phyloP scores from a whole-genome alignment of 2,329 filamentous ascomycete species.

The Fusarium pilosicola region DNA sequence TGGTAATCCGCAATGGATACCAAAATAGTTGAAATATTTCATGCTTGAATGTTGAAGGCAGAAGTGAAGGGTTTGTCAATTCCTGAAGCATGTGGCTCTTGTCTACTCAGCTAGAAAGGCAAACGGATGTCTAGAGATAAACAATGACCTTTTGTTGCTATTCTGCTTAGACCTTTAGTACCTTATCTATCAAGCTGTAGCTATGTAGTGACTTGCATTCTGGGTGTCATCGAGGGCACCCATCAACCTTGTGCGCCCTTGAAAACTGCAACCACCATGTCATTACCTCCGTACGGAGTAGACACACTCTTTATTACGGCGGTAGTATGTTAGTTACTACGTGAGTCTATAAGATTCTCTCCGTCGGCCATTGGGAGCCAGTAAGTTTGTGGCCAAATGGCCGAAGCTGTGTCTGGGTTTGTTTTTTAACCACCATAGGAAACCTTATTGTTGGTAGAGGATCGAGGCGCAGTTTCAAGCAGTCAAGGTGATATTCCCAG shows the following conservation, averaged over 20 bases:
- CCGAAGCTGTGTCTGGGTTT: not conserved
- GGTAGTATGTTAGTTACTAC: not conserved
- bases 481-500: constrained; percentile 15
- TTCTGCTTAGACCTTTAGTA: not conserved
- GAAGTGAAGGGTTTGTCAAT: not conserved
- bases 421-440: not conserved
- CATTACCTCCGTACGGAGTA: not conserved
- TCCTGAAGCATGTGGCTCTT: not conserved
- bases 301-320: not conserved
- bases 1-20: constrained; percentile 9
- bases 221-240: not conserved
- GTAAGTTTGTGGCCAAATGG: not conserved
- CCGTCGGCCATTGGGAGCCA: not conserved
- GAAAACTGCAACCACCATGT: not conserved
- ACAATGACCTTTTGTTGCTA: not conserved
- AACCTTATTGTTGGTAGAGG: constrained; percentile 12
- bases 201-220: constrained; percentile 11
- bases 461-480: constrained; percentile 16
- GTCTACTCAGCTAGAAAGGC: not conserved
- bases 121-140: not conserved
- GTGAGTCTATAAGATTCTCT: not conserved
- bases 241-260: constrained; percentile 19
- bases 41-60: not conserved
- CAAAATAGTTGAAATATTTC: constrained; percentile 2
- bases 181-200: constrained; percentile 10